These are phyloP conservation scores for Amanita molliuscula DNA, from an alignment of 768 basidiomycete species.

Conservation along the genomic window DNA sequence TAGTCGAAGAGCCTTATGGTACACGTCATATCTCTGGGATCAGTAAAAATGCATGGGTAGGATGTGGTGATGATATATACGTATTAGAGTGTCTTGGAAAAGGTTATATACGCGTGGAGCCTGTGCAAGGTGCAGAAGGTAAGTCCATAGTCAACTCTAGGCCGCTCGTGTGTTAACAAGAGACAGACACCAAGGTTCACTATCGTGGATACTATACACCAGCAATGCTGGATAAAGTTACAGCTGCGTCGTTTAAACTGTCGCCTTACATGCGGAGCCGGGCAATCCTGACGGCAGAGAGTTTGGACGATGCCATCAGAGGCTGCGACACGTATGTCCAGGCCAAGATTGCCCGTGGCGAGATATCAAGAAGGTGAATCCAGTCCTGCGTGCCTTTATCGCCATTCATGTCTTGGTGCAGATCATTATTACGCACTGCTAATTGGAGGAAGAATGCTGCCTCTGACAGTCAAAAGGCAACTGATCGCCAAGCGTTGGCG, in stretches of 20 bases:
- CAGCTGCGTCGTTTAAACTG: slow-evolving; percentile 32
- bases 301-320: slow-evolving; percentile 49
- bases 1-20: slow-evolving; percentile 39
- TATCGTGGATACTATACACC: slow-evolving; percentile 50
- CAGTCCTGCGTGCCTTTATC: not conserved
- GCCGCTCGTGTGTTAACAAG: not conserved
- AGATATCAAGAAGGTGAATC: slow-evolving; percentile 37
- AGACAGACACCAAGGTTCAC: slow-evolving; percentile 19
- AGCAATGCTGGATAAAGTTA: slow-evolving; percentile 31
- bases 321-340: slow-evolving; percentile 62
- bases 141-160: not conserved
- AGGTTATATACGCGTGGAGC: slow-evolving; percentile 59
- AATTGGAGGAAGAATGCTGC: slow-evolving; percentile 58
- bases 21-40: slow-evolving; percentile 42
- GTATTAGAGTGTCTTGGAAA: slow-evolving; percentile 67
- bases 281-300: slow-evolving; percentile 40
- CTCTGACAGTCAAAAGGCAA: slow-evolving; percentile 44
- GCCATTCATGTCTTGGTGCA: slow-evolving; percentile 13
- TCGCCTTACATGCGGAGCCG: slow-evolving; percentile 47
- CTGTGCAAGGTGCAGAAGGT: slow-evolving; percentile 24
- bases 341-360: slow-evolving; percentile 43
- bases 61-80: slow-evolving; percentile 60
- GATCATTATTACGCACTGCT: slow-evolving; percentile 55
- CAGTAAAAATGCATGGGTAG: slow-evolving; percentile 69
- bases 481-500: slow-evolving; percentile 46